Percentiles rank a stretch among this genome's conserved stretches.
Conservation (phyloP, 2,329 filamentous ascomycete species). For the Berkeleyomyces basicola region DNA sequence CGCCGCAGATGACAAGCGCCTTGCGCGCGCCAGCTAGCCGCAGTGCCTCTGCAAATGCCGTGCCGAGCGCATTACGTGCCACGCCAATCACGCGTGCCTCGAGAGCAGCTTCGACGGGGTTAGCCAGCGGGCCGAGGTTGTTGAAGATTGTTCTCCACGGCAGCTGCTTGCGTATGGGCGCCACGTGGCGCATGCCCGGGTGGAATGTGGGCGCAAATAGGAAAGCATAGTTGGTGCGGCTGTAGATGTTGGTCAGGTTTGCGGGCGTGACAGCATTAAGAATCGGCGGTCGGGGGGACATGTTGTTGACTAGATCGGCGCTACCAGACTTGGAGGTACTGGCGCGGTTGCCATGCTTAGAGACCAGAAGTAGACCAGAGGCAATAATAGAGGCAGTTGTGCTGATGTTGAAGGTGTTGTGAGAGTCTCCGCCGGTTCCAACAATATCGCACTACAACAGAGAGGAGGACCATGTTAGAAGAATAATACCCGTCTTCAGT, state of each 20-base stretch:
- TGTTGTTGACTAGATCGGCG: slow-evolving; percentile 71
- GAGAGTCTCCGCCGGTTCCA: slow-evolving; percentile 86
- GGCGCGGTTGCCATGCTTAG: slow-evolving; percentile 91
- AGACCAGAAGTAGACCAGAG: slow-evolving; percentile 67
- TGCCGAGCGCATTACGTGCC: slow-evolving; percentile 70
- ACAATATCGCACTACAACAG: slow-evolving; percentile 64
- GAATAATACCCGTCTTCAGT: background rate
- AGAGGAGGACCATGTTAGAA: slow-evolving; percentile 6
- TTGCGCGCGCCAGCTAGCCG: slow-evolving; percentile 61
- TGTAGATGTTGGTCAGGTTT: slow-evolving; percentile 58
- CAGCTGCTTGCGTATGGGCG: slow-evolving; percentile 68
- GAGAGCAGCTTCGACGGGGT: slow-evolving; percentile 68
- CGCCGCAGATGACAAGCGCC: slow-evolving; percentile 79
- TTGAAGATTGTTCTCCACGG: slow-evolving; percentile 98
- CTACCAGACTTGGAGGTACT: slow-evolving; percentile 93
- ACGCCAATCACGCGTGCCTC: slow-evolving; percentile 92
- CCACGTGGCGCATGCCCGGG: slow-evolving; percentile 81
- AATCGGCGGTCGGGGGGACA: slow-evolving; percentile 54
- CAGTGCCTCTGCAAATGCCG: slow-evolving; percentile 76
- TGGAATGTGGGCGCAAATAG: slow-evolving; percentile 94
- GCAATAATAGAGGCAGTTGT: slow-evolving; percentile 89
- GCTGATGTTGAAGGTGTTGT: slow-evolving; percentile 97
- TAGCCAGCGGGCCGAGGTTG: slow-evolving; percentile 78
- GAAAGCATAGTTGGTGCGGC: slow-evolving; percentile 77
- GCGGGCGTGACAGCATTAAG: slow-evolving; percentile 57